These are phyloP conservation scores for Nyctanthes arbortristis DNA, from an alignment of 257 asterid genomes.

Conservation along the genomic window DNA sequence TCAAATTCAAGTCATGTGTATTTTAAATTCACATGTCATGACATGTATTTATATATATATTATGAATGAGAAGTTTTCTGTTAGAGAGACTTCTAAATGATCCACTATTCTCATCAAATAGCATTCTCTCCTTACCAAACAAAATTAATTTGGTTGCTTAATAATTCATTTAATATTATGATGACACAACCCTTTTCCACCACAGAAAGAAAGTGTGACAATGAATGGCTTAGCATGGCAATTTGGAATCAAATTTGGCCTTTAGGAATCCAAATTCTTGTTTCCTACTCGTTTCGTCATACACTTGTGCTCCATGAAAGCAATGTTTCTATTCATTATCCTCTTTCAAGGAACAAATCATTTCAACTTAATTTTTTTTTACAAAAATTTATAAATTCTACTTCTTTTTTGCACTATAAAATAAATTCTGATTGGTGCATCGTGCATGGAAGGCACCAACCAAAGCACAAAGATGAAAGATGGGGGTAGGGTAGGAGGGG, in stretches of 20 bases:
- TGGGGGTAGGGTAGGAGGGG: not conserved
- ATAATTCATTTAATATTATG: too few species aligned
- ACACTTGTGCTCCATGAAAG: not conserved
- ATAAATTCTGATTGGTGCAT: conserved; percentile 4
- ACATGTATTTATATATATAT: too few species aligned
- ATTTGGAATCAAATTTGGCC: conserved; percentile 10
- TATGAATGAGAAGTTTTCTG: too few species aligned
- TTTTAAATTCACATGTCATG: too few species aligned
- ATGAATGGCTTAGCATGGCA: not conserved
- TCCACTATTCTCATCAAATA: too few species aligned
- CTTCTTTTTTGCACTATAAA: not conserved
- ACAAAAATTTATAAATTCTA: too few species aligned
- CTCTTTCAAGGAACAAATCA: not conserved
- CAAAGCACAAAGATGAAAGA: not conserved
- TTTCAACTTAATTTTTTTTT: not conserved
- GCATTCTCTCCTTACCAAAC: too few species aligned
- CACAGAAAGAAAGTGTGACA: conserved; percentile 1
- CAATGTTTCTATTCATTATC: not conserved
- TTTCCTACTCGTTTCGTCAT: not conserved
- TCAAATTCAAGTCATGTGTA: too few species aligned
- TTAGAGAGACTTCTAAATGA: too few species aligned
- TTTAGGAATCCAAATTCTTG: conserved; percentile 4
- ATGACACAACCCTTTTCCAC: too few species aligned
- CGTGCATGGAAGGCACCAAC: conserved; percentile 1
- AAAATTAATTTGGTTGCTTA: too few species aligned